These are phyloP conservation scores for Brassica balearica DNA, from an alignment of 441 rosid genomes.

Conservation along the genomic window DNA sequence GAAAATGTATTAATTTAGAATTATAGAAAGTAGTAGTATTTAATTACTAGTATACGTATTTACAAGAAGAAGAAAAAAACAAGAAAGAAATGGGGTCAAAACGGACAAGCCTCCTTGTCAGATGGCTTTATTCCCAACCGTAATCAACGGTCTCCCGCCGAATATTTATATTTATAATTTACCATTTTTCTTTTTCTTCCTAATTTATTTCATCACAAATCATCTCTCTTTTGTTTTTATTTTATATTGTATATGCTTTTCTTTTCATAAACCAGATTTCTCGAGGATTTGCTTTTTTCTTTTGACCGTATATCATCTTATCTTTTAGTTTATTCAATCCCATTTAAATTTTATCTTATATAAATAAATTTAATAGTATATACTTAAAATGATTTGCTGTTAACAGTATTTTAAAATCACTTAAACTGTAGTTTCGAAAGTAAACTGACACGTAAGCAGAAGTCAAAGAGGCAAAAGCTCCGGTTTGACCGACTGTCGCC, in stretches of 20 bases:
- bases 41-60: neutral
- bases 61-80: constrained; percentile 38
- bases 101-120: constrained; percentile 56
- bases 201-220: constrained; percentile 20
- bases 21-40: neutral
- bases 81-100: constrained; percentile 53
- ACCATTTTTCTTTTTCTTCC: constrained; percentile 7
- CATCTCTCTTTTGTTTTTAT: neutral
- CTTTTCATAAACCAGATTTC: neutral
- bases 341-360: neutral
- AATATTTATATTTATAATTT: constrained; percentile 46
- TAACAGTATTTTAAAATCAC: neutral
- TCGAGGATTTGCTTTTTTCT: constrained; percentile 23
- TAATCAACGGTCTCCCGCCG: constrained; percentile 95
- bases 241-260: constrained; percentile 13
- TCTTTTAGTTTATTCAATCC: constrained; percentile 1
- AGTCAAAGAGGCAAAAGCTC: constrained; percentile 61
- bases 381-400: neutral
- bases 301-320: constrained; percentile 28
- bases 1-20: neutral
- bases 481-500: constrained; percentile 62
- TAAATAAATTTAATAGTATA: neutral
- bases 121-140: constrained; percentile 83
- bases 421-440: neutral
- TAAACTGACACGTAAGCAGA: constrained; percentile 28